Evolutionary conservation across 1,139 yeast species (phyloP), one percentile per base, ranked within the genome.

Genomic region (Geotrichum reessii): DNA sequence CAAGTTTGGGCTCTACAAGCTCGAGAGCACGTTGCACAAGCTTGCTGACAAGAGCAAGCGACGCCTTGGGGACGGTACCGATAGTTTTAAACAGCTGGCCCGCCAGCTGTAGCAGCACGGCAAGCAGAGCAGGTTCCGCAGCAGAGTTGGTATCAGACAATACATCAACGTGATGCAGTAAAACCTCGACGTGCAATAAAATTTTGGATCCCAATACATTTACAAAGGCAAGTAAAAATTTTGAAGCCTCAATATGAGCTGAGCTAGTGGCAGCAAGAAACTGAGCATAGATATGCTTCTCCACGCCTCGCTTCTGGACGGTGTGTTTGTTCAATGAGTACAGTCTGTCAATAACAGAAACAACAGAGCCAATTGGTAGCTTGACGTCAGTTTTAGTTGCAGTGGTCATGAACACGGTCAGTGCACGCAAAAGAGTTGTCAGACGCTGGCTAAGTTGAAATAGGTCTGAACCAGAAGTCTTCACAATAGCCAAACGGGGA

Each of bases 1-100:
- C 79, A 66, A 77, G 78, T 63, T 76, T 76, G 55, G 73, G 68
- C 33, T 71, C 72, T 55, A 69, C 68, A 3, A 67, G 62, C 17
- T 62, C 65, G 3, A 66, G 59, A 22, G 59, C 62, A 25, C 55
- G 58, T 57, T 58, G 57, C 54, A 66, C 61, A 14, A 66, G 61
- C 31, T 60, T 56, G 11, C 60, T 25, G 19, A 64, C 53, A 19
- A 50, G 55, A 24, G 63, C 57, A 19, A 58, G 50, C 52, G 51
- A 58, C 9, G 64, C 50, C 21, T 55, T 58, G 5, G 69, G 67
- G 3, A 64, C 46, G 12, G 57, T 40, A 0, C 63, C 62, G 11
- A 63, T 51, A 17, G 52, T 55, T 3, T 40, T 31, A n/a, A 66
- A 56, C 12, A 66, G 56, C 6, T 48, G 24, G 2, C 64, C 55